Conservation (phyloP, 345 rosid species). For the Viola odorata region DNA sequence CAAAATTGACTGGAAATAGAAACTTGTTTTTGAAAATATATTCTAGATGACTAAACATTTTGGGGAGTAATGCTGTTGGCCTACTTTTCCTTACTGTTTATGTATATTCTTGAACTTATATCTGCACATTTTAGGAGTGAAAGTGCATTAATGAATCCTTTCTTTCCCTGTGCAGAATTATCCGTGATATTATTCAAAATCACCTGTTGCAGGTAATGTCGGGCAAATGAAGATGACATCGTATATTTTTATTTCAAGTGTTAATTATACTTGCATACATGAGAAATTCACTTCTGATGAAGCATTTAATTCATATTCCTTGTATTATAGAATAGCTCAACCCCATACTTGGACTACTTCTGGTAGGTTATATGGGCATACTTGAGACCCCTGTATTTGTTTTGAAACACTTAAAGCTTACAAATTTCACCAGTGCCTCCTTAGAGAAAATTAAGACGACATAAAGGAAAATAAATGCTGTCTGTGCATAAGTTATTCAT, state of each 20-base stretch:
- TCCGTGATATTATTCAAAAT: slow-evolving; percentile 96
- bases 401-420: neutral
- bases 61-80: neutral
- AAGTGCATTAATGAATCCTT: neutral
- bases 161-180: slow-evolving; percentile 55
- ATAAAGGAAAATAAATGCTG: neutral
- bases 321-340: neutral
- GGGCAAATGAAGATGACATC: slow-evolving; percentile 1
- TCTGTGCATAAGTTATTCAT: neutral
- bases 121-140: too few species aligned
- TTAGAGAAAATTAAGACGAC: neutral
- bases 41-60: neutral
- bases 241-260: slow-evolving; percentile 7
- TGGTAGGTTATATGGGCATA: neutral
- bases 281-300: slow-evolving; percentile 4
- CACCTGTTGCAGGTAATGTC: slow-evolving; percentile 80
- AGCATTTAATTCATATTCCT: neutral
- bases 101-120: slow-evolving; percentile 8
- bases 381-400: neutral
- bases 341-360: neutral
- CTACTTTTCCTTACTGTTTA: neutral
- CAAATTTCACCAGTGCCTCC: neutral
- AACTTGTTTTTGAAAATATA: neutral
- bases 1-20: too few species aligned
- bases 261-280: slow-evolving; percentile 1